Evolutionary conservation across 202 grass and related monocot genomes (phyloP), one percentile per base, ranked within the genome.

Genomic region (Elaeis oleifera): DNA sequence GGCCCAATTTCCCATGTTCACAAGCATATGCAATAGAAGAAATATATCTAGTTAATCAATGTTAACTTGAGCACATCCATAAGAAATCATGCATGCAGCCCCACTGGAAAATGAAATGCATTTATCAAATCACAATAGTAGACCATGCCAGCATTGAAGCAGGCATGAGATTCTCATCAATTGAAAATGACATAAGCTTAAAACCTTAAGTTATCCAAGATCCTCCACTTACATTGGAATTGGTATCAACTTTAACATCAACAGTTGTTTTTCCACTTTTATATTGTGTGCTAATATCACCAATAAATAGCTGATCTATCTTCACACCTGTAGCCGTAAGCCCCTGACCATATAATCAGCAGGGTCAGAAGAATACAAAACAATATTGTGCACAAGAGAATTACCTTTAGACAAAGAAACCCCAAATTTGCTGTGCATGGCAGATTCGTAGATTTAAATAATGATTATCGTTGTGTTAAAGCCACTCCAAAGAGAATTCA

Each of bases 181-280:
- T 31, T 44, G 36, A 44, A 73, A 54, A 28, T 24, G 44, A 49
- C 22, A 64, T 24, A 65, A 29, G n/a, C 13, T 50, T 14, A 51
- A 21, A 63, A 18, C 8, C 9, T 15, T 56, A 51, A 58, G 61
- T 64, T 54, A 64, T 51, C 36, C 36, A 53, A 69, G 16, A 17
- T 18, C 5, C 14, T 59, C 21, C 16, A 50, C 67, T 76, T 73
- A 95, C 90, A 69, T 68, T 79, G 32, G 90, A 95, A 78, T 87
- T 80, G 21, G 63, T 77, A 69, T 95, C 90, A 65, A 95, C 64
- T 81, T 76, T 80, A 61, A 90, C 68, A 82, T 95, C 83, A 81
- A 95, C 68, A 53, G 75, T 79, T 2, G 83, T 81, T 76, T 72
- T 90, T 53, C 80, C 74, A 4, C 69, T 81, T 86, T 68, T 85